Evolutionary conservation across 306 rosid genomes (phyloP), one percentile per base, ranked within the genome.

Genomic region (Trifolium dubium): DNA sequence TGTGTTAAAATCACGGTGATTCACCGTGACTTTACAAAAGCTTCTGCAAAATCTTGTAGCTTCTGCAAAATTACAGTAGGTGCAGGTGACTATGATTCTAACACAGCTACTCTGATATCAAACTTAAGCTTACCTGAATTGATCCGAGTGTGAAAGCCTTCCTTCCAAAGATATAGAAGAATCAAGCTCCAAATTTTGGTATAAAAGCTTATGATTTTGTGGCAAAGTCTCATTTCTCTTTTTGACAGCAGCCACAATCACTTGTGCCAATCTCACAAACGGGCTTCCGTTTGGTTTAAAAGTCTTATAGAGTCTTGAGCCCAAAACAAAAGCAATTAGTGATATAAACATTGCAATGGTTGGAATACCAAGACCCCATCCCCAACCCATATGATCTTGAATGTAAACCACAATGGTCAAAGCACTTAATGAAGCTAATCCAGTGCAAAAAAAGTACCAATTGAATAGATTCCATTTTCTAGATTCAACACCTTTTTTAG

Each of bases 311-410:
- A 92, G 85, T 1, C 90, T 83, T 15, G 90, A 84, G 6, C 97
- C 98, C 40, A 85, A 15, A 4, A 87, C 61, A 69, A 92, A 90
- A 50, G 77, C 84, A 23, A 87, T 14, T 4, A 88, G 49, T 0
- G 97, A 88, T 13, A 92, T 13, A 7, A 86, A 63, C 97, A 89
- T 89, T 50, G 86, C 88, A 14, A 87, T 61, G 70, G 98, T 83
- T 8, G 98, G 98, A 19, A 88, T 76, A 3, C 92, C 98, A 68
- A 90, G 82, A 0, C 98, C 98, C 92, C 91, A 90, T 0, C 91
- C 95, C 97, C 95, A 92, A 0, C 97, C 88, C 64, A 84, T 75
- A n/a, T 87, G 55, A 51, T 92, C 98, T 83, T 92, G 97, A 35
- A 90, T 76, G 71, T 88, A 90, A 51, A 92, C 92, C 70, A 92